Evolutionary conservation across 2,329 filamentous ascomycete species (phyloP).

Genomic region (Calonectria pteridis): DNA sequence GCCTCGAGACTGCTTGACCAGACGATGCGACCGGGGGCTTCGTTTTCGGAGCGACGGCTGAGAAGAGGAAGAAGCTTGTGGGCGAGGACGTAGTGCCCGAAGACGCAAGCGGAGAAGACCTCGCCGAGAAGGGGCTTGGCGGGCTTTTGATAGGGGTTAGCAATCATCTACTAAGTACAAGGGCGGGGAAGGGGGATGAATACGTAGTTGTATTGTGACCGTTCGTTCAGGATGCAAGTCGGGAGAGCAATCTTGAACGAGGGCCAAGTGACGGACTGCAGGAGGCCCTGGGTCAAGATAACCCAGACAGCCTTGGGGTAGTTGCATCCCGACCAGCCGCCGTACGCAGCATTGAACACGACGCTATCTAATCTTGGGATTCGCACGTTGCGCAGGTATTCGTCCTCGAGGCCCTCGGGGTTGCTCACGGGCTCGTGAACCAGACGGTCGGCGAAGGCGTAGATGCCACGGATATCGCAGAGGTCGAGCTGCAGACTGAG

Average conservation of each 20-base stretch:
- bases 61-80: slow-evolving; percentile 85
- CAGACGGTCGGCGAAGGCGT: slow-evolving; percentile 61
- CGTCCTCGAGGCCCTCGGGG: slow-evolving; percentile 53
- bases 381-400: slow-evolving; percentile 57
- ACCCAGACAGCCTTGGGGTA: slow-evolving; percentile 71
- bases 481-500: slow-evolving; percentile 71
- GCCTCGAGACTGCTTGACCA: slow-evolving; percentile 91
- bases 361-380: slow-evolving; percentile 82
- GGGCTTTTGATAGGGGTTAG: slow-evolving; percentile 55
- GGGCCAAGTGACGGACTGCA: slow-evolving; percentile 81
- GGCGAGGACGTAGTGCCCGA: slow-evolving; percentile 92
- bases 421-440: slow-evolving; percentile 60
- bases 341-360: slow-evolving; percentile 89
- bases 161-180: background rate
- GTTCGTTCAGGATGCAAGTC: slow-evolving; percentile 58
- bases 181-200: slow-evolving; percentile 8
- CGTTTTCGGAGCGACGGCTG: slow-evolving; percentile 56
- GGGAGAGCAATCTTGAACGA: slow-evolving; percentile 76
- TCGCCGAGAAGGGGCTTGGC: slow-evolving; percentile 74
- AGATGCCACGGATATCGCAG: slow-evolving; percentile 67
- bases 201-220: slow-evolving; percentile 52
- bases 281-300: slow-evolving; percentile 69
- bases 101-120: slow-evolving; percentile 92
- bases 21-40: slow-evolving; percentile 75
- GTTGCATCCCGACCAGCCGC: slow-evolving; percentile 85